Evolutionary conservation across 2,329 filamentous ascomycete genomes (phyloP), one percentile per base, ranked within the genome.

Genomic region (Lasiodiplodia sp.): DNA sequence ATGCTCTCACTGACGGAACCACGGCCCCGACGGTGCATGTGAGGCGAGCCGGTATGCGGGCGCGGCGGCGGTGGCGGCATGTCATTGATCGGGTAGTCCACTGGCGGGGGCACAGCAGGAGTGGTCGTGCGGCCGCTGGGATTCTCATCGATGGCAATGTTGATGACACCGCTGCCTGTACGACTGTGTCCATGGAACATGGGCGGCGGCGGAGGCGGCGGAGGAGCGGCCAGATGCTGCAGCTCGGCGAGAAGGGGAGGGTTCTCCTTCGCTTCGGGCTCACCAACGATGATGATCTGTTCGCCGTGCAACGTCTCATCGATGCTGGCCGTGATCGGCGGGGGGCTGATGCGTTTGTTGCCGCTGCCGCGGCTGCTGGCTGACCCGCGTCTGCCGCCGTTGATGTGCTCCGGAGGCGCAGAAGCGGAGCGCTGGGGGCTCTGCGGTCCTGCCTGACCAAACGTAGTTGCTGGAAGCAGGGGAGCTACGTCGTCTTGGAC

Each of bases 181-280:
- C 71, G 69, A 37, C 69, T 73, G 56, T 72, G 62, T 12, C 49
- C 25, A 44, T 57, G 56, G 47, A 73, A 75, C 12, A 76, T 68
- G 18, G 83, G 82, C 12, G 80, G 75, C n/a, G 83, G 83, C 25
- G 83, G 84, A 18, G 83, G 84, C 2, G 85, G 84, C 0, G 86
- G 86, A 12, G 86, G 86, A 11, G 77, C 81, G 28, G 83, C 85
- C 18, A 90, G 80, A 75, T 90, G 88, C 73, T 89, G 87, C 11
- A 90, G 82, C 73, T 90, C 86, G 7, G 88, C 86, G 21, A 90
- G 81, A 11, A 88, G 79, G 11, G 86, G 84, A 14, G 86, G 85
- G 31, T 66, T 66, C 47, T 64, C 60, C 40, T 52, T 51, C 28
- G 74, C 74, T 18, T 72, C 72, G 74, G 79, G 76, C 23, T 81